Evolutionary conservation across 2,329 filamentous ascomycete species (phyloP).

Genomic region (Diaporthe sp.): DNA sequence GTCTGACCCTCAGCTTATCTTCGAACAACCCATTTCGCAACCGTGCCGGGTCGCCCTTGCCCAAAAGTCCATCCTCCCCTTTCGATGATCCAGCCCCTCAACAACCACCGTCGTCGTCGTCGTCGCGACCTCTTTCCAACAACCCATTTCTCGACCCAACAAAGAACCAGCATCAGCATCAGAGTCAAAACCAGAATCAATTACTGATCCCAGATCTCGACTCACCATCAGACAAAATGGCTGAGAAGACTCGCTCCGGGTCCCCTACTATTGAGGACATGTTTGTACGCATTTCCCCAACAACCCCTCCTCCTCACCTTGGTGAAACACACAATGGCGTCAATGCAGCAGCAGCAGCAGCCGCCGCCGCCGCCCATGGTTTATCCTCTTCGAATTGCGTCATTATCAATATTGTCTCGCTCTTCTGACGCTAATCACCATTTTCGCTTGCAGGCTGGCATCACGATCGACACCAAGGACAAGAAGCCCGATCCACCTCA

Average conservation of each 20-base stretch:
- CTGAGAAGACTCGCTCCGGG: slow-evolving; percentile 58
- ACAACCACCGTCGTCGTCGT: slow-evolving; percentile 24
- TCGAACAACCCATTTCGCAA: slow-evolving; percentile 89
- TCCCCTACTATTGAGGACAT: slow-evolving; percentile 76
- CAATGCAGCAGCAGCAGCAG: slow-evolving; percentile 11
- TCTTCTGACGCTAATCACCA: slow-evolving; percentile 40
- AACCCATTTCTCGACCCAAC: slow-evolving; percentile 81
- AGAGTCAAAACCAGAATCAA: slow-evolving; percentile 44
- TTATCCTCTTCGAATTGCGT: not conserved
- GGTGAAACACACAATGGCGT: slow-evolving; percentile 25
- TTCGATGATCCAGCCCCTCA: slow-evolving; percentile 68
- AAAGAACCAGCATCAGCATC: slow-evolving; percentile 44
- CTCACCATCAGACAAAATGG: slow-evolving; percentile 54
- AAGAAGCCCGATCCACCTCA: slow-evolving; percentile 52
- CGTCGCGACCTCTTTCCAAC: slow-evolving; percentile 71
- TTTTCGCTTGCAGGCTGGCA: slow-evolving; percentile 69
- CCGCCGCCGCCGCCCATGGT: not conserved
- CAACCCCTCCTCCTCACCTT: slow-evolving; percentile 16
- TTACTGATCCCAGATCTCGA: slow-evolving; percentile 45
- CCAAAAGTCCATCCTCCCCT: slow-evolving; percentile 62
- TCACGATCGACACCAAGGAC: slow-evolving; percentile 77
- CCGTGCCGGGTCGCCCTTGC: slow-evolving; percentile 72
- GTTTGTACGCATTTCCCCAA: slow-evolving; percentile 73
- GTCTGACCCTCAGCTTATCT: slow-evolving; percentile 75
- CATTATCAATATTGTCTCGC: not conserved